Conservation (phyloP, 1,284 basidiomycete species). For the Fomitopsis pinicola region DNA sequence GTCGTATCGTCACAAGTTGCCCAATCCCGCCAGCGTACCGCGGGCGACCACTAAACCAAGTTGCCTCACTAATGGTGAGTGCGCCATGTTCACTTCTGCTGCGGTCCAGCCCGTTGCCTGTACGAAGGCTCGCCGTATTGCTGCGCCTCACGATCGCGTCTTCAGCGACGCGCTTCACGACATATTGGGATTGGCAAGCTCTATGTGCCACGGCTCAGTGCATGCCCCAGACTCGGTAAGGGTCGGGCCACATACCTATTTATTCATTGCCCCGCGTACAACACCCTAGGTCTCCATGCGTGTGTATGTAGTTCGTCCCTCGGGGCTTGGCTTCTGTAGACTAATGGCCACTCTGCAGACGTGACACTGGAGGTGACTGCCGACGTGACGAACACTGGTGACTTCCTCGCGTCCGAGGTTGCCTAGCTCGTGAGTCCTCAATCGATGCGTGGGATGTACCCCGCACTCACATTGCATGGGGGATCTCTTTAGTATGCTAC, state of each 20-base stretch:
- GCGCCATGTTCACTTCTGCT: too few relatives aligned
- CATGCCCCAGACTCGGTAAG: neutral
- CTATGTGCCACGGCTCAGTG: too few relatives aligned
- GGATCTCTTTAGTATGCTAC: neutral
- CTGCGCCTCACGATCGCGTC: too few relatives aligned
- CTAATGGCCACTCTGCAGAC: neutral
- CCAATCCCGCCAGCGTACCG: constrained; percentile 18
- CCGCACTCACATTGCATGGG: neutral
- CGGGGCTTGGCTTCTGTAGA: too few relatives aligned
- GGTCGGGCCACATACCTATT: neutral
- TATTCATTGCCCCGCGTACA: too few relatives aligned
- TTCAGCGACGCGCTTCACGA: too few relatives aligned
- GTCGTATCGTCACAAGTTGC: constrained; percentile 20
- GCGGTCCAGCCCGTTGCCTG: neutral
- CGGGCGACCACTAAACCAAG: constrained; percentile 12
- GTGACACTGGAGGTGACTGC: constrained; percentile 21
- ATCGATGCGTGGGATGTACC: too few relatives aligned
- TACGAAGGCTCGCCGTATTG: neutral
- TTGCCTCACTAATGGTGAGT: constrained; percentile 3
- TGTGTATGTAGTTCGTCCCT: neutral
- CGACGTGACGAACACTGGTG: constrained; percentile 32
- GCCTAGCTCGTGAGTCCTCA: neutral
- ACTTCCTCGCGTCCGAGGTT: constrained; percentile 31
- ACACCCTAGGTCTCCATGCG: too few relatives aligned
- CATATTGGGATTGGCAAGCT: too few relatives aligned